Base-by-base conservation (phyloP, 129 eudicot genomes). In the Solidago caesia region DNA sequence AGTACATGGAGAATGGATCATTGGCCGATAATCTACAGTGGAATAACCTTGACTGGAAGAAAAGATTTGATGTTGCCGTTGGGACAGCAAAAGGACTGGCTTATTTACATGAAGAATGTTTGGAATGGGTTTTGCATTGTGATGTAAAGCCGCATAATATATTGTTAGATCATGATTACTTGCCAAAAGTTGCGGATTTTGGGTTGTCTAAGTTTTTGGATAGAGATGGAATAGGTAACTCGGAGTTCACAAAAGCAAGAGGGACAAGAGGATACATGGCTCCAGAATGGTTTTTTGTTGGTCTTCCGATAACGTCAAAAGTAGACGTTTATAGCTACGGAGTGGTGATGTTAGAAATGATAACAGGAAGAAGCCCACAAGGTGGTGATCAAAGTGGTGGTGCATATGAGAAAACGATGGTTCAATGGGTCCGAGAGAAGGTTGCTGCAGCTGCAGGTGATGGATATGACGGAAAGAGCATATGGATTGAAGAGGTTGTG, bases 241-340 rank as follows among this genome's bases (percentile, higher is more conserved):
- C 75, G n/a, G 86, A 77, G 1, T 79, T 87, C 55, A 81, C 82
- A 14, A 73, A 52, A 73, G 82, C 86, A 12, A 82, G 91, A 62
- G 91, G 91, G n/a, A 87, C 91, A 9, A 81, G 86, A 68, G 91
- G 91, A 5, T 87, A 87, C 79, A 87, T 87, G 88, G 88, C 91
- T 57, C 88, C 88, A 5, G 92, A 87, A 70, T 87, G 89, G 89
- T 53, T 81, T 5, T 74, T 71, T 29, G 56, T 25, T 10, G 67
- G 80, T 66, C 73, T 70, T 1, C 85, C 82, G 5, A 82, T 87
- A n/a, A 82, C 89, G 10, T 82, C 92, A 0, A 87, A 85, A 75
- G 88, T 85, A 15, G 89, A 85, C 78, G 89, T 85, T 13, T 85
- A 82, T 56, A 82, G 89, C 66, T 85, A 75, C 10, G 89, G 89